Evolutionary conservation across 495 filamentous ascomycete species (phyloP), one percentile per base, ranked within the genome.

Genomic region (Bacidia rubella): DNA sequence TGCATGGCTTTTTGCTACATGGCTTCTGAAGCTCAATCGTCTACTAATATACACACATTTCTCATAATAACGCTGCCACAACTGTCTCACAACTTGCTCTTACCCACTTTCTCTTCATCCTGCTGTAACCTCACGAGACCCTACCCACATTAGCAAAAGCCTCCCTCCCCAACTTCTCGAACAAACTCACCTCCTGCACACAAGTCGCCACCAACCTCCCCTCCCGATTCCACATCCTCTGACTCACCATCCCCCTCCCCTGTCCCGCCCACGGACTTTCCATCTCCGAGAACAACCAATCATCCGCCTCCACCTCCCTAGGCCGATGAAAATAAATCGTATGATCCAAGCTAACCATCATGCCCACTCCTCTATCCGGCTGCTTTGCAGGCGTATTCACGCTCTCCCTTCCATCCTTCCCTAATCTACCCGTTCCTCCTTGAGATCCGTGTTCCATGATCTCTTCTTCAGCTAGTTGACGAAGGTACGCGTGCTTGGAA

Each of bases 261-360:
- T 94, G 87, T 12, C 87, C 88, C 17, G 82, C 78, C 92, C 92
- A 98, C n/a, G 90, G 87, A 53, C 80, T 90, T 67, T 87, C 79
- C 79, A 89, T 90, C 74, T 96, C 90, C 17, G 75, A 78, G 56
- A 94, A 77, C 77, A 96, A 80, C 92, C 92, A 98, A 65, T 95
- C 86, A 65, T 97, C 92, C 11, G 87, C 86, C 38, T 75, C 74
- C 63, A 95, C 87, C 25, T 75, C 76, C 57, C 73, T 69, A 38
- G 87, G 86, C 58, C 84, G 80, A 60, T 98, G 93, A 68, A 98
- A 98, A 66, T 93, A 95, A 42, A 98, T 95, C 2, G 81, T 83
- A 68, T 92, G 87, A 65, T 98, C 92, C 20, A 98, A 68, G 51
- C 82, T 88, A 52, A 97, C 88, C 85, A 96, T 90, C 90, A 98